Percentiles rank a stretch among this genome's conserved stretches.
Conservation (phyloP, 768 basidiomycete species). For the Boletus pseudopeckii region DNA sequence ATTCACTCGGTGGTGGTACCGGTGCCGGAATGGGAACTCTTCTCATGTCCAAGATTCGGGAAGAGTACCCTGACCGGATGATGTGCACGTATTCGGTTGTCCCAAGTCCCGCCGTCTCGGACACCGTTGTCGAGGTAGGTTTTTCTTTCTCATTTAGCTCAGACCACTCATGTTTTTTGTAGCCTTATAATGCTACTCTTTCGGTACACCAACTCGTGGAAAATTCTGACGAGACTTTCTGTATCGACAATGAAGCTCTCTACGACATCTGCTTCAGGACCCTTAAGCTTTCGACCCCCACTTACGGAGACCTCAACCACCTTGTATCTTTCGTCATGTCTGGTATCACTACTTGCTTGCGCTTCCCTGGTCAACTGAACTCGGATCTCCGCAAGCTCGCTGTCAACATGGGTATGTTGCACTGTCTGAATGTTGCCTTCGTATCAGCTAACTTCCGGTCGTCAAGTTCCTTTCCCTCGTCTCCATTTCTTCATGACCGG, state of each 20-base stretch:
- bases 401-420: constrained; percentile 92
- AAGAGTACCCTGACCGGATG: constrained; percentile 99
- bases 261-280: constrained; percentile 99
- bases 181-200: constrained; percentile 98
- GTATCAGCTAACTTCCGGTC: constrained; percentile 1
- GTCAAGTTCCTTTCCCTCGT: constrained; percentile 91
- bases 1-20: constrained; percentile 98
- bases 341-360: constrained; percentile 96
- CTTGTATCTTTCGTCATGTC: constrained; percentile 98
- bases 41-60: constrained; percentile 97
- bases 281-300: constrained; percentile 91
- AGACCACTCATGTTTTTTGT: constrained; percentile 2
- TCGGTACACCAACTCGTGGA: constrained; percentile 99
- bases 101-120: constrained; percentile 95
- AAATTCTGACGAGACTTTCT: constrained; percentile 99
- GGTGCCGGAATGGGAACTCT: constrained; percentile 99
- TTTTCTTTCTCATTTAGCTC: not conserved
- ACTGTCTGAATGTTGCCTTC: not conserved
- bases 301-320: constrained; percentile 97
- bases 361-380: constrained; percentile 99
- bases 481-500: constrained; percentile 99
- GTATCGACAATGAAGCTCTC: constrained; percentile 98
- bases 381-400: constrained; percentile 97
- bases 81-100: constrained; percentile 99
- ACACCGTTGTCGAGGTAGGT: constrained; percentile 92